Conservation (phyloP, 129 eudicot species). For the Kitagawia praeruptora region DNA sequence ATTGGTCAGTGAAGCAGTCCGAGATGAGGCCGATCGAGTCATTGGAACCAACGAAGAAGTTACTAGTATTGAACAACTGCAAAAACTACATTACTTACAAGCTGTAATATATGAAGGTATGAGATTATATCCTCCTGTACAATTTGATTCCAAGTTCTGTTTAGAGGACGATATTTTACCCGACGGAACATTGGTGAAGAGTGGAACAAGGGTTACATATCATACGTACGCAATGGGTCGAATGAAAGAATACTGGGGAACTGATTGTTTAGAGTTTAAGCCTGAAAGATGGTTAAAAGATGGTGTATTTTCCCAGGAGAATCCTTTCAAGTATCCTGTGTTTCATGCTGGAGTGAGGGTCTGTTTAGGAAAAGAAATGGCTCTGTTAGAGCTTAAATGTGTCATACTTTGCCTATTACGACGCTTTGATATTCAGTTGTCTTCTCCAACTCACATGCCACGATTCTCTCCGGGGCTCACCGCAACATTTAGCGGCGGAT, state of each 20-base stretch:
- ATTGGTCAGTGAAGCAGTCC: slow-evolving; percentile 7
- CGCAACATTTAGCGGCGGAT: slow-evolving; percentile 49
- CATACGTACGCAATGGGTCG: slow-evolving; percentile 40
- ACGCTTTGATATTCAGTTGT: slow-evolving; percentile 14
- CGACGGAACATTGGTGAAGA: slow-evolving; percentile 20
- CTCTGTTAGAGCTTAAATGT: slow-evolving; percentile 31
- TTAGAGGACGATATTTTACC: slow-evolving; percentile 23
- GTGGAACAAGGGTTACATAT: slow-evolving; percentile 29
- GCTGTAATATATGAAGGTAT: slow-evolving; percentile 33
- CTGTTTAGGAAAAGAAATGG: slow-evolving; percentile 42
- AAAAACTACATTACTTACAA: slow-evolving; percentile 22
- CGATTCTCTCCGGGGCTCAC: slow-evolving; percentile 77
- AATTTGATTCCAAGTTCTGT: slow-evolving; percentile 31
- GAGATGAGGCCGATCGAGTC: slow-evolving; percentile 10
- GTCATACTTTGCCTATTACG: slow-evolving; percentile 15
- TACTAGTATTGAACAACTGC: slow-evolving; percentile 10
- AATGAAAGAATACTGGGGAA: slow-evolving; percentile 28
- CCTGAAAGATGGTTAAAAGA: slow-evolving; percentile 28
- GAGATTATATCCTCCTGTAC: slow-evolving; percentile 42
- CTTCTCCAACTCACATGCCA: slow-evolving; percentile 17
- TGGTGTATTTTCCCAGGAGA: slow-evolving; percentile 10
- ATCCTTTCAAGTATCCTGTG: slow-evolving; percentile 28
- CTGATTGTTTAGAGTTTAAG: slow-evolving; percentile 20
- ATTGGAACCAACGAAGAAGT: slow-evolving; percentile 8
- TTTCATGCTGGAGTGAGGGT: slow-evolving; percentile 38